Percentiles rank a stretch among this genome's conserved stretches.
Evolutionary conservation across 1,284 basidiomycete species (phyloP).

Genomic region (Moesziomyces antarcticus): DNA sequence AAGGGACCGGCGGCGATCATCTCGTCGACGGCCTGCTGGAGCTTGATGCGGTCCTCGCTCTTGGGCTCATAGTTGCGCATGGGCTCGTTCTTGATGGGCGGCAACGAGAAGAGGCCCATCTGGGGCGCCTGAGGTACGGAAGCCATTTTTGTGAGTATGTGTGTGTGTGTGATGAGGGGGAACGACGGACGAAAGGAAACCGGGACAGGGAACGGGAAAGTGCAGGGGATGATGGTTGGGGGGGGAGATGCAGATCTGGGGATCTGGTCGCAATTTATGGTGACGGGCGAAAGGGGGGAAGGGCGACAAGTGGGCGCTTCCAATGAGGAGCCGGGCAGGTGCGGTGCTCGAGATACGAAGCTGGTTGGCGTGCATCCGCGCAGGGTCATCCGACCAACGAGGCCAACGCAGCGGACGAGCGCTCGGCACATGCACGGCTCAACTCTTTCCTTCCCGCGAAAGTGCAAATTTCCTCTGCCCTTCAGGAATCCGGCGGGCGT

Average conservation of each 20-base stretch:
- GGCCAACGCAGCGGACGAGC: neutral
- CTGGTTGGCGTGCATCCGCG: neutral
- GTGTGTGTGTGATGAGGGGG: neutral
- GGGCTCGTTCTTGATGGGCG: conserved; percentile 63
- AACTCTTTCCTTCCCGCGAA: conserved; percentile 11
- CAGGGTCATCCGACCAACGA: conserved; percentile 25
- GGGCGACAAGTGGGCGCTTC: too few species aligned
- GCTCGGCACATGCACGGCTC: conserved; percentile 12
- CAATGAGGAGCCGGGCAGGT: neutral
- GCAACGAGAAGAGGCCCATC: conserved; percentile 56
- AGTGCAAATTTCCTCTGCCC: conserved; percentile 12
- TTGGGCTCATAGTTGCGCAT: conserved; percentile 79
- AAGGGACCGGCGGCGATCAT: conserved; percentile 86
- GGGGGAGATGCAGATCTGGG: neutral
- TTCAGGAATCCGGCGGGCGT: too few species aligned
- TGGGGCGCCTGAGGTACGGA: conserved; percentile 49
- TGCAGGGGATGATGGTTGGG: neutral
- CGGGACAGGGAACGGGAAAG: conserved; percentile 1
- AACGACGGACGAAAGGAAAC: neutral
- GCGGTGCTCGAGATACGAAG: neutral
- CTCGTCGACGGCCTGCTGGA: conserved; percentile 80
- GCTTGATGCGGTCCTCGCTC: conserved; percentile 80
- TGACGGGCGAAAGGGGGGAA: neutral
- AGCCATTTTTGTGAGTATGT: conserved; percentile 30
- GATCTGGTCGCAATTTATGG: conserved; percentile 2